phyloP scores from a whole-genome alignment of 2,329 filamentous ascomycete species.

The Clarireedia monteithiana region DNA sequence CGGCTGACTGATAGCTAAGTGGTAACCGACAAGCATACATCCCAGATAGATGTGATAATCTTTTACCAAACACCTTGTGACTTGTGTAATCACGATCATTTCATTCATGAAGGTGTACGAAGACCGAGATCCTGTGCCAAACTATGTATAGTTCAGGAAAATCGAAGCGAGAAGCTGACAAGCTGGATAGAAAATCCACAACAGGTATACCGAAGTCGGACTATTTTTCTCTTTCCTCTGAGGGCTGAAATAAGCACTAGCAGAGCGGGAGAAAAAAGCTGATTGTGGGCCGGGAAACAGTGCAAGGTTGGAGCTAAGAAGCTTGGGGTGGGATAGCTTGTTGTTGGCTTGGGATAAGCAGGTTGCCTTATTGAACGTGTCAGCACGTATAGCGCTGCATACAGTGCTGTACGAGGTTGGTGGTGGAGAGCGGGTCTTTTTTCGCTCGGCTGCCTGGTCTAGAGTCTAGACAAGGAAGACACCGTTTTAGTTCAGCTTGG shows the following conservation, averaged over 20 bases:
- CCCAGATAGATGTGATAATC: background rate
- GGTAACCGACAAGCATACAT: background rate
- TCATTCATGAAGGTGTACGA: background rate
- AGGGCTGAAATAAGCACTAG: slow-evolving; percentile 28
- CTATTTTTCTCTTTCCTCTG: slow-evolving; percentile 14
- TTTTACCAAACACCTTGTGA: background rate
- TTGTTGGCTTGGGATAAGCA: slow-evolving; percentile 5
- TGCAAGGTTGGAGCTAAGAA: slow-evolving; percentile 8
- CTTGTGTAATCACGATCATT: background rate
- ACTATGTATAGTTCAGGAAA: slow-evolving; percentile 5
- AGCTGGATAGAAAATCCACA: slow-evolving; percentile 6
- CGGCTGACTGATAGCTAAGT: background rate
- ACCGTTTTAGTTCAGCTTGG: slow-evolving; percentile 13
- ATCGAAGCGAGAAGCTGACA: slow-evolving; percentile 19
- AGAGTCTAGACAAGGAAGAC: background rate
- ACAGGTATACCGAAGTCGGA: slow-evolving; percentile 10
- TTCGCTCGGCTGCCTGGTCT: slow-evolving; percentile 3
- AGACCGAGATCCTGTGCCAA: background rate
- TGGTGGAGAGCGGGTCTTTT: slow-evolving; percentile 2
- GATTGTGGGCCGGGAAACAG: background rate
- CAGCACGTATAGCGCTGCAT: background rate
- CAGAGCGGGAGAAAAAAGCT: slow-evolving; percentile 1
- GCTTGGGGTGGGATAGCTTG: slow-evolving; percentile 8
- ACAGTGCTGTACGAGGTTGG: slow-evolving; percentile 1
- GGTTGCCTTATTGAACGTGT: background rate